These are phyloP conservation scores for Dictyostelium citrinum DNA, from an alignment of 78 protist genomes.

Conservation along the genomic window DNA sequence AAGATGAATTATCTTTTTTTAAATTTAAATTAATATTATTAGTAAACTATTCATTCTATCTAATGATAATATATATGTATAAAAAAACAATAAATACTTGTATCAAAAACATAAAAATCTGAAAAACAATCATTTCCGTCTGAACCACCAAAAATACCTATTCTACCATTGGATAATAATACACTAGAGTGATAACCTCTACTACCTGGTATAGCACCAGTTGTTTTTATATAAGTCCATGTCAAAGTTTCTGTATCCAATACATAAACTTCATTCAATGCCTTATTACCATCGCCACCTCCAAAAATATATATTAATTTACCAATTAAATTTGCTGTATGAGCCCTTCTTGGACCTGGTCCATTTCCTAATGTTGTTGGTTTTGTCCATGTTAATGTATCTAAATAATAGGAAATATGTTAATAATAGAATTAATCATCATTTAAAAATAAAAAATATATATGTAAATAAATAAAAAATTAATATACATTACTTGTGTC, in stretches of 20 bases:
- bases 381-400: slow-evolving; percentile 67
- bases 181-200: slow-evolving; percentile 64
- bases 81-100: slow-evolving; percentile 16
- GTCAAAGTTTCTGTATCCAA: slow-evolving; percentile 46
- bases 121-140: slow-evolving; percentile 69
- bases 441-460: too few relatives aligned
- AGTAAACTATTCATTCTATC: too few relatives aligned
- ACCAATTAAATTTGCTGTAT: slow-evolving; percentile 54
- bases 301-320: slow-evolving; percentile 59
- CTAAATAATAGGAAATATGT: background rate
- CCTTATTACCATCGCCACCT: slow-evolving; percentile 73
- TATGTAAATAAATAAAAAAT: too few relatives aligned
- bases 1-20: slow-evolving; percentile 14
- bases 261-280: slow-evolving; percentile 55
- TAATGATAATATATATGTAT: too few relatives aligned
- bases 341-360: slow-evolving; percentile 77
- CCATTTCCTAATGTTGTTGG: slow-evolving; percentile 47
- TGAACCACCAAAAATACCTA: slow-evolving; percentile 58
- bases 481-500: slow-evolving; percentile 42
- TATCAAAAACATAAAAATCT: slow-evolving; percentile 36
- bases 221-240: slow-evolving; percentile 32
- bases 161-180: background rate
- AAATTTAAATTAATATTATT: too few relatives aligned
- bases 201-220: slow-evolving; percentile 46
- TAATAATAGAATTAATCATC: too few relatives aligned